Conservation (phyloP, 345 rosid genomes). For the Ceriops tagal region DNA sequence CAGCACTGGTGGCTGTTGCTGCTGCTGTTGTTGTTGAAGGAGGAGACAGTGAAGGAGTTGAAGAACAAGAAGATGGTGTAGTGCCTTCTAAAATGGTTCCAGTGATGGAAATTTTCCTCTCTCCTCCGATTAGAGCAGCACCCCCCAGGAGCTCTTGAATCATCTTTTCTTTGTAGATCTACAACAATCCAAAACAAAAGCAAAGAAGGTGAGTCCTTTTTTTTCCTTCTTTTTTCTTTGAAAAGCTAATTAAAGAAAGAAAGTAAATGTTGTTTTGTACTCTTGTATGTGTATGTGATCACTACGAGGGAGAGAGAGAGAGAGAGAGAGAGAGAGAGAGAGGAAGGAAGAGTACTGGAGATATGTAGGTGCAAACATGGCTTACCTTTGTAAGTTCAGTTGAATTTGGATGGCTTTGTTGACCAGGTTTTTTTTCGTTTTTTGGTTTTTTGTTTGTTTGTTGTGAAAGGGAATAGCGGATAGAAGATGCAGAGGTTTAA, state of each 20-base stretch:
- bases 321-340: neutral
- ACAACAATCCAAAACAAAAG: slow-evolving; percentile 64
- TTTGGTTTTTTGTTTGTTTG: neutral
- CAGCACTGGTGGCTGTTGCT: slow-evolving; percentile 3
- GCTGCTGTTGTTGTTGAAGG: slow-evolving; percentile 15
- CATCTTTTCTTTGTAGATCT: slow-evolving; percentile 54
- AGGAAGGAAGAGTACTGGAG: neutral
- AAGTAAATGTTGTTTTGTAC: slow-evolving; percentile 38
- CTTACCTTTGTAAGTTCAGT: slow-evolving; percentile 30
- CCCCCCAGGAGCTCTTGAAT: slow-evolving; percentile 68
- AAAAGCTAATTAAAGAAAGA: slow-evolving; percentile 35
- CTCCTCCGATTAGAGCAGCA: slow-evolving; percentile 40
- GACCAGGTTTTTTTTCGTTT: neutral
- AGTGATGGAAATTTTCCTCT: slow-evolving; percentile 35
- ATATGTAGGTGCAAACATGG: slow-evolving; percentile 14
- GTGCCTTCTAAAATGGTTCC: slow-evolving; percentile 48
- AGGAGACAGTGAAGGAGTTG: slow-evolving; percentile 28
- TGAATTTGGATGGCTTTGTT: slow-evolving; percentile 20
- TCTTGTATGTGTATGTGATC: slow-evolving; percentile 19
- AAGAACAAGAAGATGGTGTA: slow-evolving; percentile 25
- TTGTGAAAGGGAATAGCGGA: slow-evolving; percentile 28
- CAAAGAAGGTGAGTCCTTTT: slow-evolving; percentile 26
- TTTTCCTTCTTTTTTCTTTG: slow-evolving; percentile 9
- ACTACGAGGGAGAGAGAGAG: neutral
- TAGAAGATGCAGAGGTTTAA: slow-evolving; percentile 20